Evolutionary conservation across 495 filamentous ascomycete genomes (phyloP).

Genomic region (Endocarpon pusillum): DNA sequence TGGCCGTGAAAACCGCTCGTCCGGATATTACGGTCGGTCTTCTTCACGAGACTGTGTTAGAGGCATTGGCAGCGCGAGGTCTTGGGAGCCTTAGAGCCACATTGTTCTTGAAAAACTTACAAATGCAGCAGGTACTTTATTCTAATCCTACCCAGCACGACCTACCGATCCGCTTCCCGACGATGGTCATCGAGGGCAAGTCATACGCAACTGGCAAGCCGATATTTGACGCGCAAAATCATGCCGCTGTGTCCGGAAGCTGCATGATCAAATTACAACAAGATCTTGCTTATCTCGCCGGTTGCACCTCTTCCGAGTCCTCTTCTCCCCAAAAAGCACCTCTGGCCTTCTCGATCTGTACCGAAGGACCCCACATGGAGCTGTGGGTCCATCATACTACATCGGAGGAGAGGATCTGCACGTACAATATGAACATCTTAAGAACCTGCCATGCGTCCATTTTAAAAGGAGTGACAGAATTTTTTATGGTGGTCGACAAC

Average conservation of each 20-base stretch:
- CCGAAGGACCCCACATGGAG: conserved; percentile 11
- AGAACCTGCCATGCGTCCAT: conserved; percentile 4
- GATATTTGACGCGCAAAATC: conserved; percentile 12
- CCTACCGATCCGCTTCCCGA: conserved; percentile 4
- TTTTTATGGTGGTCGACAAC: conserved; percentile 1
- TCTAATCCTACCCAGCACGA: conserved; percentile 3
- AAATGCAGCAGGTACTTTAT: conserved; percentile 3
- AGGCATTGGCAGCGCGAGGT: conserved; percentile 4
- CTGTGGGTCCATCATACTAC: conserved; percentile 13
- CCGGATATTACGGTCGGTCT: conserved; percentile 8
- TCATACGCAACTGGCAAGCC: conserved; percentile 9
- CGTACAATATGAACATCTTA: conserved; percentile 11
- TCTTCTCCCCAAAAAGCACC: conserved; percentile 4
- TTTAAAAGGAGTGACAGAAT: background rate
- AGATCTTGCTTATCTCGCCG: conserved; percentile 8
- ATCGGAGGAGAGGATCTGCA: conserved; percentile 6
- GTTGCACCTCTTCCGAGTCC: conserved; percentile 1
- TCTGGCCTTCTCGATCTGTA: conserved; percentile 14
- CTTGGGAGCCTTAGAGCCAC: conserved; percentile 3
- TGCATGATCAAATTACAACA: conserved; percentile 13
- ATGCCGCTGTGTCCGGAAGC: conserved; percentile 15
- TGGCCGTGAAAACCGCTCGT: conserved; percentile 9
- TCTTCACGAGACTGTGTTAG: conserved; percentile 3
- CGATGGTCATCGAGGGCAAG: conserved; percentile 9
- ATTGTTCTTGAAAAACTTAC: conserved; percentile 3